Conservation (phyloP, 805 yeast genomes). For the Jamesozyma jinghongensis region DNA sequence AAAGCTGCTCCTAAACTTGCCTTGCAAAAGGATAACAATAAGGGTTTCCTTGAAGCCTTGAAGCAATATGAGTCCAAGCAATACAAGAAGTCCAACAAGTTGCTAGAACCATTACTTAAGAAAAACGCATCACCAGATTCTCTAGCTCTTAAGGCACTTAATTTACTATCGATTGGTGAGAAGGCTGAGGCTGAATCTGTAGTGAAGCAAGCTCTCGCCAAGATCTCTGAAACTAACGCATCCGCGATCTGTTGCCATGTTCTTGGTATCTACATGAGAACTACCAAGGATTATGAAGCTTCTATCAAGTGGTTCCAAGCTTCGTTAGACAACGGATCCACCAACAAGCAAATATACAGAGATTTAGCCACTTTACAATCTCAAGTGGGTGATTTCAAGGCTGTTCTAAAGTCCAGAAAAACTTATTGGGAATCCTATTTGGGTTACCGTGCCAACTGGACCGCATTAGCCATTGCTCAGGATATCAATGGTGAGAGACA, state of each 20-base stretch:
- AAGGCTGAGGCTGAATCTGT: conserved; percentile 54
- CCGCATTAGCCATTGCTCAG: conserved; percentile 77
- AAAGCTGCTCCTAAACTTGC: conserved; percentile 9
- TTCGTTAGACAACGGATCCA: conserved; percentile 69
- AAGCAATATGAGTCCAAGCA: conserved; percentile 75
- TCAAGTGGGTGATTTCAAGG: conserved; percentile 67
- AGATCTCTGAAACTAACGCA: conserved; percentile 36
- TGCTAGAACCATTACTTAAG: conserved; percentile 66
- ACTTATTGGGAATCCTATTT: conserved; percentile 61
- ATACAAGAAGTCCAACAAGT: conserved; percentile 75
- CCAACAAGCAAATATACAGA: conserved; percentile 67
- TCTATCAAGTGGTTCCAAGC: conserved; percentile 72
- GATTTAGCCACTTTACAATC: conserved; percentile 75
- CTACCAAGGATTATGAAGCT: conserved; percentile 56
- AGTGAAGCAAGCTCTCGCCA: conserved; percentile 51
- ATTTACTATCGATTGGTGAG: conserved; percentile 48
- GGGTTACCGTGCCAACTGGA: conserved; percentile 87
- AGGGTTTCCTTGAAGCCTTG: conserved; percentile 71
- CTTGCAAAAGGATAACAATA: conserved; percentile 49
- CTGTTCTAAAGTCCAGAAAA: conserved; percentile 54
- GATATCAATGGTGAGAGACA: conserved; percentile 59
- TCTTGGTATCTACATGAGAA: conserved; percentile 73
- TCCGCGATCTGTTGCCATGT: conserved; percentile 77
- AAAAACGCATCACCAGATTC: conserved; percentile 71
- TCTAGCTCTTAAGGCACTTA: conserved; percentile 74